phyloP scores from a whole-genome alignment of 805 yeast species.

The Starmerella roubikii region DNA sequence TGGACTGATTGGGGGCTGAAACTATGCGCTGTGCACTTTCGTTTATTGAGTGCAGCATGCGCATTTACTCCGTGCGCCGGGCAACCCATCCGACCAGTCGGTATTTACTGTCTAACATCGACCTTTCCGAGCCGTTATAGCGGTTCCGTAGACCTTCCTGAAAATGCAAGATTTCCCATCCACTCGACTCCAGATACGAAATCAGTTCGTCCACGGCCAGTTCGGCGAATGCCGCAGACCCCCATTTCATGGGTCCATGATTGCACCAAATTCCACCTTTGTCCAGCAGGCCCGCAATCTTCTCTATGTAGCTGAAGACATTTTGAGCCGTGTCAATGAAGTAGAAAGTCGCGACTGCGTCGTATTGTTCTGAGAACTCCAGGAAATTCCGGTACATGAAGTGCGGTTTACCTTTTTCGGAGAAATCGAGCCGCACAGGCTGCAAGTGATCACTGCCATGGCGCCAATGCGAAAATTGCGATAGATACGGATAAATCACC shows the following conservation, averaged over 20 bases:
- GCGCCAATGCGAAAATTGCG: constrained; percentile 55
- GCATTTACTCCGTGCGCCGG: not conserved
- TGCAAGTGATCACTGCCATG: constrained; percentile 35
- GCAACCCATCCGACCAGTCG: constrained; percentile 20
- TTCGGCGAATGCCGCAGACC: constrained; percentile 64
- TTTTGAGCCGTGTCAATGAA: constrained; percentile 91
- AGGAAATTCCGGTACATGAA: constrained; percentile 48
- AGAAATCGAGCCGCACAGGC: constrained; percentile 13
- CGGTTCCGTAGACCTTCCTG: constrained; percentile 21
- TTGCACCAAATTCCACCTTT: constrained; percentile 68
- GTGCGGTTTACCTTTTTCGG: not conserved
- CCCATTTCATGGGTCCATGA: constrained; percentile 85
- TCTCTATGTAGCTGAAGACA: constrained; percentile 56
- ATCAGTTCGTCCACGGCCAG: constrained; percentile 56
- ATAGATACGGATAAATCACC: constrained; percentile 32
- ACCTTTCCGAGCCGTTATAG: constrained; percentile 23
- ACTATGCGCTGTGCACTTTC: too few species aligned
- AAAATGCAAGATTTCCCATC: constrained; percentile 39
- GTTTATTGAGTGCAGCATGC: not conserved
- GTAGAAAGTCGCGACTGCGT: constrained; percentile 39
- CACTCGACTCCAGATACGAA: constrained; percentile 38
- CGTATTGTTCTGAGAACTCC: constrained; percentile 23
- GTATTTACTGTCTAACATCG: constrained; percentile 24
- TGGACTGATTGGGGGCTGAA: too few species aligned
- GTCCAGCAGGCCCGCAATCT: constrained; percentile 38